Evolutionary conservation across 441 rosid genomes (phyloP).

Genomic region (Mallotus repandus): DNA sequence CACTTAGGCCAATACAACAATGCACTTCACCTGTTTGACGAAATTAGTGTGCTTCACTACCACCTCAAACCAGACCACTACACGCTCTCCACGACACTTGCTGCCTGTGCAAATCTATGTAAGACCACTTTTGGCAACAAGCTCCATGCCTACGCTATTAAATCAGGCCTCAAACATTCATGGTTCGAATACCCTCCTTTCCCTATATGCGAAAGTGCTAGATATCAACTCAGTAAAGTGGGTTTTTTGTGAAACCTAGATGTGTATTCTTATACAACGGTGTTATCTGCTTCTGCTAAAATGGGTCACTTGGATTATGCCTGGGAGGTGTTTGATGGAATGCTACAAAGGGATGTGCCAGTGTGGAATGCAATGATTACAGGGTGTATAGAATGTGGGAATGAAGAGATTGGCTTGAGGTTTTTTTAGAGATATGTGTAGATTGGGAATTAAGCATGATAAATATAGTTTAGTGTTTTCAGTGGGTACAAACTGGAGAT

Average conservation of each 20-base stretch:
- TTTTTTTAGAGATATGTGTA: slow-evolving; percentile 59
- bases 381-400: slow-evolving; percentile 56
- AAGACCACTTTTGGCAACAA: slow-evolving; percentile 42
- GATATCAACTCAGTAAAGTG: slow-evolving; percentile 40
- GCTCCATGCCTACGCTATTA: slow-evolving; percentile 56
- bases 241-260: slow-evolving; percentile 59
- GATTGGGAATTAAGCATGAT: slow-evolving; percentile 51
- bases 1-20: slow-evolving; percentile 43
- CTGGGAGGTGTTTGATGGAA: slow-evolving; percentile 50
- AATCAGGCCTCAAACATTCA: slow-evolving; percentile 49
- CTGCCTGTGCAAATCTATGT: slow-evolving; percentile 57
- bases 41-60: slow-evolving; percentile 35
- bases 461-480: slow-evolving; percentile 65
- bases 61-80: slow-evolving; percentile 58
- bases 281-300: slow-evolving; percentile 48
- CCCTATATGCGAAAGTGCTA: slow-evolving; percentile 44
- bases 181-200: slow-evolving; percentile 64
- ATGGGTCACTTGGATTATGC: slow-evolving; percentile 49
- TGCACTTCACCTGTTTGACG: slow-evolving; percentile 52
- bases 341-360: slow-evolving; percentile 44
- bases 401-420: slow-evolving; percentile 41
- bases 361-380: slow-evolving; percentile 80
- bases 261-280: slow-evolving; percentile 68
- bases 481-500: slow-evolving; percentile 46
- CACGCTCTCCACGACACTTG: slow-evolving; percentile 56